phyloP scores from a whole-genome alignment of 2,329 filamentous ascomycete species.

The Penicillium sp. region DNA sequence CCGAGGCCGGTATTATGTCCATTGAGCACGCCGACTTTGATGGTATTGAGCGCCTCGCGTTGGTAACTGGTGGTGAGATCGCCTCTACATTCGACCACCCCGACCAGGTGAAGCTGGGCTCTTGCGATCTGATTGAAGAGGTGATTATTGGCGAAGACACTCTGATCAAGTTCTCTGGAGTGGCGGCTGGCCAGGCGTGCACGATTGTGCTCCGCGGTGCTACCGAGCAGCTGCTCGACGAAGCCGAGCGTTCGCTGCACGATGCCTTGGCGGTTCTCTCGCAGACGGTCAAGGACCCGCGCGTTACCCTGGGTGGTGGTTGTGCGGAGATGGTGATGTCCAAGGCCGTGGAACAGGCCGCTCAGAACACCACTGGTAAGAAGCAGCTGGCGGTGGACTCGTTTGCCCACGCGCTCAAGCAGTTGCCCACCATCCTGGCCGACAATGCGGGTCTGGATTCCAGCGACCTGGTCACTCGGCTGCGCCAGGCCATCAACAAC shows the following conservation, averaged over 20 bases:
- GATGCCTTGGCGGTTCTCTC: constrained; percentile 95
- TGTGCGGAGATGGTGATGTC: constrained; percentile 99
- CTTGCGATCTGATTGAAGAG: constrained; percentile 95
- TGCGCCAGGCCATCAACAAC: constrained; percentile 93
- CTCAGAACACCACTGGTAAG: constrained; percentile 94
- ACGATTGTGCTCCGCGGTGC: constrained; percentile 95
- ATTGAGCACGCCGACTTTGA: constrained; percentile 99
- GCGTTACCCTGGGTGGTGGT: constrained; percentile 90
- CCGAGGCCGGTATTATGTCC: constrained; percentile 95
- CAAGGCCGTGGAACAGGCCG: constrained; percentile 91
- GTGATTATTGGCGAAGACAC: constrained; percentile 98
- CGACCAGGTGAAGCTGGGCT: constrained; percentile 92
- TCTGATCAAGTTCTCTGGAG: constrained; percentile 94
- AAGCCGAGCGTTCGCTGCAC: constrained; percentile 93
- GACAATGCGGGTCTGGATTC: constrained; percentile 98
- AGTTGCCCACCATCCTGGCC: constrained; percentile 93
- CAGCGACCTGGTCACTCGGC: constrained; percentile 85
- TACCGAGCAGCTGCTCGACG: constrained; percentile 94
- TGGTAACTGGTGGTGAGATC: constrained; percentile 97
- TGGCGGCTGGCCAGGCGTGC: constrained; percentile 90
- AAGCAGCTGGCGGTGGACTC: constrained; percentile 90
- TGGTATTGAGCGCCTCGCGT: constrained; percentile 88
- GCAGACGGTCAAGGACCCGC: constrained; percentile 92
- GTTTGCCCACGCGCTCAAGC: constrained; percentile 85
- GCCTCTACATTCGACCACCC: constrained; percentile 97